Evolutionary conservation across 306 rosid genomes (phyloP), one percentile per base, ranked within the genome.

Genomic region (Lotus japonicus): DNA sequence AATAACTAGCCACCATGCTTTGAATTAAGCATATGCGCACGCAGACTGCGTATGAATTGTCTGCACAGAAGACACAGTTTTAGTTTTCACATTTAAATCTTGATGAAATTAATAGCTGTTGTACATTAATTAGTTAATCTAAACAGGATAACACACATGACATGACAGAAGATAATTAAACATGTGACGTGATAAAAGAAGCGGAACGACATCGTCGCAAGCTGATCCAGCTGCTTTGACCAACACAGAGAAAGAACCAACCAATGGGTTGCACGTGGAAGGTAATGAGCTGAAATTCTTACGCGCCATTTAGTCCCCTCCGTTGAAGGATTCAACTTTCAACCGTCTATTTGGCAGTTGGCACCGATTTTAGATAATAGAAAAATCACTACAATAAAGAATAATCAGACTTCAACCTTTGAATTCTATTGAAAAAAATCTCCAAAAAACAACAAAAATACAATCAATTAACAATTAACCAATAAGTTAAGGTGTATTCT

Each of bases 291-390:
- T 71, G 79, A 50, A 63, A 28, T 46, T 67, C 72, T 21, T 75
- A 70, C 75, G 80, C 79, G 75, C 76, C 81, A 66, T 58, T 43
- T 58, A 43, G 72, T 76, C 61, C 62, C 77, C 57, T 19, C 49
- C 64, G 71, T 81, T 85, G 97, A 87, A 87, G 86, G 69, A 68
- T 85, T 87, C 95, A 87, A 87, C 89, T 5, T 5, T 33, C 23
- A 71, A 58, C 67, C 39, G 60, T 70, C 49, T 33, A 63, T 48
- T 41, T 81, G 82, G 82, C 81, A 50, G 50, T 50, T 17, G 73
- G 62, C 48, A 42, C 7, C 58, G 38, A 59, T 42, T 39, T 26
- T 35, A 59, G 44, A 38, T 6, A 8, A 28, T 9, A 38, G 11
- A 38, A 38, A 7, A 38, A 38, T 2, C 5, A 8, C 6, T 14